Base-by-base conservation (phyloP, 2,329 filamentous ascomycete genomes). In the Alternaria sp. region DNA sequence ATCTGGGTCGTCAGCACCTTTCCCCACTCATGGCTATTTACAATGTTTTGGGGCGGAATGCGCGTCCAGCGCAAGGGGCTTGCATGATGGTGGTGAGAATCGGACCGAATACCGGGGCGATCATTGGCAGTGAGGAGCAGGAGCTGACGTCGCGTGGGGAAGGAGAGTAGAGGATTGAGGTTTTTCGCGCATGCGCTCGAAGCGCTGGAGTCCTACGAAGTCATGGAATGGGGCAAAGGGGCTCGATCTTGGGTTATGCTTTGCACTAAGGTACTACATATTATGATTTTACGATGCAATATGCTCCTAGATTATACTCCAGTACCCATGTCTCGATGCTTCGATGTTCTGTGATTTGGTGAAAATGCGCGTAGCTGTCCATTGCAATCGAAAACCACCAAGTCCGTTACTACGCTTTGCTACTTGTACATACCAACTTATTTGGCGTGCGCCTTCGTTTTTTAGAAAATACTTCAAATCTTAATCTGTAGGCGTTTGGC, bases 61-160 rank as follows among this genome's bases (percentile, higher is more conserved):
- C 33, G 39, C 39, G 39, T 42, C 40, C 26, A 31, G 29, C 21
- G 44, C 29, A 48, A 24, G 31, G 31, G 21, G 31, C 44, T 36
- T 48, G 44, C 44, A 36, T 48, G 44, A 48, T 26, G 44, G 44
- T 13, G n/a, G 44, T 48, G 28, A 24, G 44, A 48, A 39, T 53
- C 33, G 48, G 48, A 10, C 48, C 40, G 33, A 52, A 26, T 37
- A 7, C n/a, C 24, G 9, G 26, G 17, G 36, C 8, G 40, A 24
- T 39, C 26, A 52, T 52, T 56, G 26, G 54, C 26, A 21, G 42
- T 5, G 34, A 17, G 39, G 17, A 11, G 26, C 26, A 23, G 28
- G 21, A 46, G 40, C 33, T 40, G 26, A 45, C 14, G 33, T 26
- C 49, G 40, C n/a, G 33, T 44, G 33, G 28, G 49, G 34, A 40